These are phyloP conservation scores for Pelargonium australe DNA, from an alignment of 441 rosid genomes.

Conservation along the genomic window DNA sequence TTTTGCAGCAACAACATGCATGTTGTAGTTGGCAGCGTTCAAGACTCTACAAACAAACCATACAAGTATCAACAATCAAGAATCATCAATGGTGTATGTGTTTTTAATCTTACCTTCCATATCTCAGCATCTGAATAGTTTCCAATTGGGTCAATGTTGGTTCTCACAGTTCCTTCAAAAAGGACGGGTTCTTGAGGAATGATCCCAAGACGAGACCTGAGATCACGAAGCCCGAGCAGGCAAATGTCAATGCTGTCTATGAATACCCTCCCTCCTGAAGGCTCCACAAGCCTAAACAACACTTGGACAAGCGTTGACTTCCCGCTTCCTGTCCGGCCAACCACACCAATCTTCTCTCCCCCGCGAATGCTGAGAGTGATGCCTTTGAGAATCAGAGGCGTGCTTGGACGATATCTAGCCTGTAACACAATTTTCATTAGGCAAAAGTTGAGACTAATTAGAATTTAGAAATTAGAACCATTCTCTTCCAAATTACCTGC, in stretches of 20 bases:
- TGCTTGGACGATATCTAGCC: constrained; percentile 63
- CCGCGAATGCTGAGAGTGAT: constrained; percentile 71
- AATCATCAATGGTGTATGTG: neutral
- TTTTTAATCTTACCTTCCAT: constrained; percentile 63
- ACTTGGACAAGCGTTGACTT: constrained; percentile 86
- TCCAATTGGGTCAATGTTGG: constrained; percentile 73
- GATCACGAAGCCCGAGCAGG: constrained; percentile 78
- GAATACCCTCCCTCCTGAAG: constrained; percentile 65
- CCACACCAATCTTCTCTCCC: constrained; percentile 88
- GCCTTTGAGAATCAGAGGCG: constrained; percentile 76
- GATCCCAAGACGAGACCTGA: constrained; percentile 74
- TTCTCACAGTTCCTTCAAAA: constrained; percentile 84
- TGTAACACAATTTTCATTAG: constrained; percentile 33
- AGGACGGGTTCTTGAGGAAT: constrained; percentile 96
- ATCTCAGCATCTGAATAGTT: constrained; percentile 71
- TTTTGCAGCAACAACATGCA: constrained; percentile 62
- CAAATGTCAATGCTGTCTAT: constrained; percentile 77
- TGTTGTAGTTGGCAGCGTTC: constrained; percentile 93
- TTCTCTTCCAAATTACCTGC: constrained; percentile 36
- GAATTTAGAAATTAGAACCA: too few species aligned
- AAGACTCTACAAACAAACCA: constrained; percentile 39
- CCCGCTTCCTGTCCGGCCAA: constrained; percentile 95
- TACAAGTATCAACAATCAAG: neutral
- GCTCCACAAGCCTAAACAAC: constrained; percentile 82
- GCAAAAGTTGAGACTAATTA: too few species aligned